phyloP scores from a whole-genome alignment of 331 rosid genomes.

The Quercus tomentella region DNA sequence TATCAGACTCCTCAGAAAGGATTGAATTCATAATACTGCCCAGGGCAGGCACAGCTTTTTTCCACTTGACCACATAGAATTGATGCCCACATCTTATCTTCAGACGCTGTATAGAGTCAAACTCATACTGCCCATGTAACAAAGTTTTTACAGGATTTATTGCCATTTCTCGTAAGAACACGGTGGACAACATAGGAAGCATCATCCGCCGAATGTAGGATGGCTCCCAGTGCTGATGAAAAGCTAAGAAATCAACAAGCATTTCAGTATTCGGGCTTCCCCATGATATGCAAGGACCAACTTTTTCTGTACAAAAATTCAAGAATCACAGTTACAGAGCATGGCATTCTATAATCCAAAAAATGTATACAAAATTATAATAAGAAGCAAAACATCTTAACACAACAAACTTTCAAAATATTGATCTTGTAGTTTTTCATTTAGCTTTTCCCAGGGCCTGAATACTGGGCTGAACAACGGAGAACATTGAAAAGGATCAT shows the following conservation, averaged over 20 bases:
- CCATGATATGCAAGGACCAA: constrained; percentile 55
- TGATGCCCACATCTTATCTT: constrained; percentile 63
- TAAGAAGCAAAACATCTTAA: neutral
- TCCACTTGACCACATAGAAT: constrained; percentile 78
- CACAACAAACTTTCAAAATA: neutral
- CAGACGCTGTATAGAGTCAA: constrained; percentile 62
- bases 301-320: constrained; percentile 36
- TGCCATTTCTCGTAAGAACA: constrained; percentile 65
- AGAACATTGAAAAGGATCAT: neutral
- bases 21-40: constrained; percentile 4
- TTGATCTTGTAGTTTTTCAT: neutral
- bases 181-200: constrained; percentile 84
- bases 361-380: neutral
- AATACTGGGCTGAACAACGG: neutral
- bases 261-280: constrained; percentile 57
- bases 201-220: constrained; percentile 59
- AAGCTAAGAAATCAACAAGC: constrained; percentile 60
- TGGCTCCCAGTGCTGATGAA: constrained; percentile 79
- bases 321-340: constrained; percentile 8
- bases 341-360: neutral
- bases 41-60: constrained; percentile 17
- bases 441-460: neutral
- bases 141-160: constrained; percentile 21
- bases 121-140: constrained; percentile 67
- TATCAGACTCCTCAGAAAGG: constrained; percentile 28